phyloP scores from a whole-genome alignment of 257 asterid genomes.

The Striga asiatica region DNA sequence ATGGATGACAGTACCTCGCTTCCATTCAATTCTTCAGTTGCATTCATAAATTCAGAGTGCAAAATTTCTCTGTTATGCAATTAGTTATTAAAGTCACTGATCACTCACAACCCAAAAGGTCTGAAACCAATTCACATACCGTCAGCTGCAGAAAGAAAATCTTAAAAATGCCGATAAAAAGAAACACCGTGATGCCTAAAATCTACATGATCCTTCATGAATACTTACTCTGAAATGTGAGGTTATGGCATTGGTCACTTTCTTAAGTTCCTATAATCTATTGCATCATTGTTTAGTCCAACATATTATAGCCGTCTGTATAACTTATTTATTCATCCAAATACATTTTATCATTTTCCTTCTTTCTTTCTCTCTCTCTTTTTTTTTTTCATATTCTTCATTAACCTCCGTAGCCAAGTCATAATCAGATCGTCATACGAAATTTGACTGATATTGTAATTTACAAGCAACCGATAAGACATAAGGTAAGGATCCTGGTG shows the following conservation, averaged over 20 bases:
- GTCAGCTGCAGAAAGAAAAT: not conserved
- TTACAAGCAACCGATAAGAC: not conserved
- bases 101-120: not conserved
- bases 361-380: not conserved
- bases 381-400: too few species aligned
- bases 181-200: not conserved
- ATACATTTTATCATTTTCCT: too few species aligned
- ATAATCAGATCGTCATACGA: not conserved
- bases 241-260: too few species aligned
- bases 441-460: too few species aligned
- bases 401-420: not conserved
- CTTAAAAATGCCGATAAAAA: not conserved
- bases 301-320: not conserved
- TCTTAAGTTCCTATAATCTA: not conserved
- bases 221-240: not conserved
- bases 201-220: not conserved
- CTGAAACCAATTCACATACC: conserved; percentile 1
- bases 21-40: conserved; percentile 38
- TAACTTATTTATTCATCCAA: not conserved
- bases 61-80: conserved; percentile 60
- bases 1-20: conserved; percentile 40
- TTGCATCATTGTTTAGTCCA: not conserved
- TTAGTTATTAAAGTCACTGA: conserved; percentile 6
- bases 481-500: too few species aligned
- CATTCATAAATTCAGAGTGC: conserved; percentile 57